A percentile compares a stretch with the other conserved stretches of the same genome.
phyloP scores from a whole-genome alignment of 1,139 yeast species.

The Yamadazyma epiphylla region DNA sequence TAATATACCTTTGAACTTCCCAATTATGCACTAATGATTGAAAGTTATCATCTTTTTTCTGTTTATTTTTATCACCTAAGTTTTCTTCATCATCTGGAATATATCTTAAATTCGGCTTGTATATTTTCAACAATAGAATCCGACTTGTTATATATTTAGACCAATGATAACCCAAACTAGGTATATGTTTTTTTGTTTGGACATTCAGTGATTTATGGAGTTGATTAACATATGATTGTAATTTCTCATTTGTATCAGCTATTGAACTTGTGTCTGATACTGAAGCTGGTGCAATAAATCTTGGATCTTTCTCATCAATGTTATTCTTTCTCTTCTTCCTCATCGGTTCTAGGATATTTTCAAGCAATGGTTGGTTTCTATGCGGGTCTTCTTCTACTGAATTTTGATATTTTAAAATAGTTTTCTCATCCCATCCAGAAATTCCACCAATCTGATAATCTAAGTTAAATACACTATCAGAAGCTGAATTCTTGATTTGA shows the following conservation, averaged over 20 bases:
- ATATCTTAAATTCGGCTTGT: slow-evolving; percentile 22
- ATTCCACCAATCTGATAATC: slow-evolving; percentile 73
- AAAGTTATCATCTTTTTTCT: too few species aligned
- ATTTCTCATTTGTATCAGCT: slow-evolving; percentile 3
- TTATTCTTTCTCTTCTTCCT: slow-evolving; percentile 1
- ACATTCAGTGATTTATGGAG: slow-evolving; percentile 12
- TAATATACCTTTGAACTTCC: slow-evolving; percentile 26
- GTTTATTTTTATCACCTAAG: too few species aligned
- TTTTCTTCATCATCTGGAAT: too few species aligned
- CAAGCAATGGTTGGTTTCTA: background rate
- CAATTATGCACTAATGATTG: too few species aligned
- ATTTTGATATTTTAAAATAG: slow-evolving; percentile 19
- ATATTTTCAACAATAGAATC: slow-evolving; percentile 31
- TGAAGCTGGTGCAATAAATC: slow-evolving; percentile 2
- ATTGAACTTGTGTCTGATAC: too few species aligned
- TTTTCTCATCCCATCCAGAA: slow-evolving; percentile 66
- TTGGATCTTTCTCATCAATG: slow-evolving; percentile 8
- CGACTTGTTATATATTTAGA: slow-evolving; percentile 27
- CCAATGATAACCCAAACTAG: slow-evolving; percentile 44
- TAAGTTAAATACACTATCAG: slow-evolving; percentile 20
- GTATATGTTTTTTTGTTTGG: slow-evolving; percentile 25
- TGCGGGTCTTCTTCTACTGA: slow-evolving; percentile 3
- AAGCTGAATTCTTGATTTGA: slow-evolving; percentile 18
- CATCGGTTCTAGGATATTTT: background rate
- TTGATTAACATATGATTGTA: slow-evolving; percentile 11